Percentiles rank a stretch among this genome's conserved stretches.
Evolutionary conservation across 75 land plant genomes (phyloP).

Genomic region (Isoetes taiwanensis): DNA sequence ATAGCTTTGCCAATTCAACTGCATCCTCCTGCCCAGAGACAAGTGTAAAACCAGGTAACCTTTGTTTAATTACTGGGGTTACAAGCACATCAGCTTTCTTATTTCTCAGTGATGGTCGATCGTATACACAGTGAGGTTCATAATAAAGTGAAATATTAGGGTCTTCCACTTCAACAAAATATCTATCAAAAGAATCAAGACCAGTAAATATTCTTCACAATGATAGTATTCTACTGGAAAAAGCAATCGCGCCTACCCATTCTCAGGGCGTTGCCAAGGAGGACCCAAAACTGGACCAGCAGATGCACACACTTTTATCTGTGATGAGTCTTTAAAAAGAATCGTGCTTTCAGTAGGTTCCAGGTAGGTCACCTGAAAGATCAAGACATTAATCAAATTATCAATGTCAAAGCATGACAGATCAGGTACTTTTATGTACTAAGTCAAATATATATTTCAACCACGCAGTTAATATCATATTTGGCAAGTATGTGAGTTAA

Average conservation of each 20-base stretch:
- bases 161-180: constrained; percentile 39
- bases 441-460: no score
- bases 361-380: constrained; percentile 69
- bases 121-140: constrained; percentile 86
- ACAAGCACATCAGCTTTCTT: constrained; percentile 73
- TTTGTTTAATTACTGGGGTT: constrained; percentile 87
- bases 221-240: no score
- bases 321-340: constrained; percentile 26
- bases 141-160: constrained; percentile 46
- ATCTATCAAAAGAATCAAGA: constrained; percentile 30
- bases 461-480: no score
- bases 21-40: constrained; percentile 97
- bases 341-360: constrained; percentile 61
- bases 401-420: no score
- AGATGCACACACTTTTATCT: constrained; percentile 47
- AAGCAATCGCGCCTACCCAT: constrained; percentile 34
- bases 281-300: constrained; percentile 84
- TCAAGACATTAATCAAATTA: no score
- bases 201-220: no score
- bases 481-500: no score
- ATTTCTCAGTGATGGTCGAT: constrained; percentile 22
- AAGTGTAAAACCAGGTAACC: constrained; percentile 60
- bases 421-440: no score
- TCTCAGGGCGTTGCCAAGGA: constrained; percentile 94
- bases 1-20: constrained; percentile 45